Evolutionary conservation across 2,329 filamentous ascomycete species (phyloP), one percentile per base, ranked within the genome.

Genomic region (Hypoxylon sp.): DNA sequence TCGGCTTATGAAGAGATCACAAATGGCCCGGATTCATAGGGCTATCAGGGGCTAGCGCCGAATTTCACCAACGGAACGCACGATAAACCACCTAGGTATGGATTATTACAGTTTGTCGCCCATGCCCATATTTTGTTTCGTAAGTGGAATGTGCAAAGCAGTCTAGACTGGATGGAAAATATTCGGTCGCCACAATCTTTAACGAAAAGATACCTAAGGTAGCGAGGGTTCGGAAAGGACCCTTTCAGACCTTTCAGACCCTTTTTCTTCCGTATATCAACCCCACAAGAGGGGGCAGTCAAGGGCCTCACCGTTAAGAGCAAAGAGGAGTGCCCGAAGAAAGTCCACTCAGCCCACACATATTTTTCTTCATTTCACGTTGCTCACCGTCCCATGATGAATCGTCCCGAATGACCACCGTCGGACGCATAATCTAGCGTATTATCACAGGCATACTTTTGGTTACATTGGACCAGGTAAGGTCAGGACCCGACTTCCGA

Each of bases 201-300:
- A 34, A 66, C 49, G n/a, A n/a, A 55, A 57, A 50, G 45, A 45
- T n/a, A 57, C n/a, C n/a, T n/a, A n/a, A n/a, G 19, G 38, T 30
- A 43, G 38, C 38, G 28, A 32, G 34, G 36, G 38, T 21, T 19
- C 21, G 17, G 11, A 11, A 5, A n/a, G 38, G n/a, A 43, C 38
- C 38, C 52, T 36, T 43, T n/a, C 46, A 56, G 17, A 62, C 49
- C 45, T 60, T 56, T 50, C 38, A 51, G 41, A 32, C 43, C 34
- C 56, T 55, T 25, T 19, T 23, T 45, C 63, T 25, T 56, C 53
- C 52, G 52, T 53, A 55, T 46, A 48, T 60, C 57, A 56, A 52
- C 67, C 60, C 65, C 66, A 66, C 65, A 65, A 57, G 69, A 57
- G 69, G 66, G 63, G 60, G 60, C 66, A 60, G 36, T 57, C 45